A percentile compares a stretch with the other conserved stretches of the same genome.
These are phyloP conservation scores for Apophysomyces variabilis DNA, from an alignment of 371 early-diverging fungal genomes.

Conservation along the genomic window DNA sequence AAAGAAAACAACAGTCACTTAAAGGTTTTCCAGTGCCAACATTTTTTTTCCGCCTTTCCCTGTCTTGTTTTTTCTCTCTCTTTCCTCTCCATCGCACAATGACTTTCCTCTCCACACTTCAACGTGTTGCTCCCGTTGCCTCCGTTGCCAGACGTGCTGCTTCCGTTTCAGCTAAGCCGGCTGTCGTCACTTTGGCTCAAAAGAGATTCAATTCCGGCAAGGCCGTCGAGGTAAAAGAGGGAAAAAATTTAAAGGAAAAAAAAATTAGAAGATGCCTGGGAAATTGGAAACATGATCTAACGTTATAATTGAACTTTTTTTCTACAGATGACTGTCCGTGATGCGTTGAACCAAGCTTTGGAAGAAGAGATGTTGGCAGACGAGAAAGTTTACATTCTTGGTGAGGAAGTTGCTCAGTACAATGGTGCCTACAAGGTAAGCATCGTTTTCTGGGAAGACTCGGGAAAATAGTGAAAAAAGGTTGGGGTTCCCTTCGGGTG, in stretches of 20 bases:
- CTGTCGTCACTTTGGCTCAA: conserved; percentile 42
- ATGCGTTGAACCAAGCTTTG: conserved; percentile 97
- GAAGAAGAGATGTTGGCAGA: conserved; percentile 98
- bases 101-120: conserved; percentile 50
- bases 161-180: conserved; percentile 37
- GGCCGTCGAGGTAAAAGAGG: conserved; percentile 37
- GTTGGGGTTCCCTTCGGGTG: conserved; percentile 45
- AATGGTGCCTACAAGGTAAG: conserved; percentile 99
- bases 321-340: conserved; percentile 93
- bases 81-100: conserved; percentile 21
- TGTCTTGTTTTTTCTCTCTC: conserved; percentile 22
- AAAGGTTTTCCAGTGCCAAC: background rate
- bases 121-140: conserved; percentile 53
- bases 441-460: conserved; percentile 31
- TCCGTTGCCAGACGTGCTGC: conserved; percentile 34
- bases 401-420: conserved; percentile 98
- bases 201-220: conserved; percentile 49
- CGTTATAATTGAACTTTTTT: background rate
- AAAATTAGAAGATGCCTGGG: conserved; percentile 6
- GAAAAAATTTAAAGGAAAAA: conserved; percentile 9
- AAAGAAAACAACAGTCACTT: conserved; percentile 2
- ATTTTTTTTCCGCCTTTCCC: conserved; percentile 22
- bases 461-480: conserved; percentile 52
- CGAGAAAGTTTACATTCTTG: conserved; percentile 92
- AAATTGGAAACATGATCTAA: conserved; percentile 1